A percentile compares a stretch with the other conserved stretches of the same genome.
These are phyloP conservation scores for Oryza rufipogon DNA, from an alignment of 176 grass and related monocot genomes.

Conservation along the genomic window DNA sequence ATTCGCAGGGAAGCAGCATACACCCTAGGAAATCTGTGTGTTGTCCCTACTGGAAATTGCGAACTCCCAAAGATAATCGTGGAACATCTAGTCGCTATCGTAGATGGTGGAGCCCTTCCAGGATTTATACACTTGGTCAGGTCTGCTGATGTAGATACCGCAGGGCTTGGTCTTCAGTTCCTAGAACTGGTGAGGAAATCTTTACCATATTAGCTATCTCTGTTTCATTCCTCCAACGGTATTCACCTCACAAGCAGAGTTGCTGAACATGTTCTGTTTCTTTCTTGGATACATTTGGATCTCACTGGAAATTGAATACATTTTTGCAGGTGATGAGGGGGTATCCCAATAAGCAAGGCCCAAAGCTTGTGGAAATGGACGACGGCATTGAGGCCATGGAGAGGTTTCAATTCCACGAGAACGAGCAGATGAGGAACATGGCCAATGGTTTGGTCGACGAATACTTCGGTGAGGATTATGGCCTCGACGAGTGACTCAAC, in stretches of 20 bases:
- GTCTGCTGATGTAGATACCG: slow-evolving; percentile 84
- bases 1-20: slow-evolving; percentile 92
- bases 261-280: neutral
- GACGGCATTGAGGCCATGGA: slow-evolving; percentile 95
- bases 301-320: neutral
- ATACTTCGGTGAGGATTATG: slow-evolving; percentile 90
- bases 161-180: slow-evolving; percentile 90
- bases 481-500: slow-evolving; percentile 59
- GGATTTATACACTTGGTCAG: slow-evolving; percentile 83
- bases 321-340: slow-evolving; percentile 86
- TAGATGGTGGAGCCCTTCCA: slow-evolving; percentile 72
- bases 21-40: slow-evolving; percentile 84
- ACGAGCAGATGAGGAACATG: slow-evolving; percentile 89
- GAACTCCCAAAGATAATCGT: slow-evolving; percentile 60
- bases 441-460: slow-evolving; percentile 87
- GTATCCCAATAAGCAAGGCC: slow-evolving; percentile 76
- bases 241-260: neutral
- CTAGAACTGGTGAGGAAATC: slow-evolving; percentile 72
- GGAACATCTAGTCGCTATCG: slow-evolving; percentile 61
- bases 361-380: slow-evolving; percentile 76
- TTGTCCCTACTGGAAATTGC: slow-evolving; percentile 56
- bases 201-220: neutral
- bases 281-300: neutral
- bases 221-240: neutral
- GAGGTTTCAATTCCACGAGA: slow-evolving; percentile 98